Evolutionary conservation across 2,329 filamentous ascomycete genomes (phyloP), one percentile per base, ranked within the genome.

Genomic region (Rutstroemia sp.): DNA sequence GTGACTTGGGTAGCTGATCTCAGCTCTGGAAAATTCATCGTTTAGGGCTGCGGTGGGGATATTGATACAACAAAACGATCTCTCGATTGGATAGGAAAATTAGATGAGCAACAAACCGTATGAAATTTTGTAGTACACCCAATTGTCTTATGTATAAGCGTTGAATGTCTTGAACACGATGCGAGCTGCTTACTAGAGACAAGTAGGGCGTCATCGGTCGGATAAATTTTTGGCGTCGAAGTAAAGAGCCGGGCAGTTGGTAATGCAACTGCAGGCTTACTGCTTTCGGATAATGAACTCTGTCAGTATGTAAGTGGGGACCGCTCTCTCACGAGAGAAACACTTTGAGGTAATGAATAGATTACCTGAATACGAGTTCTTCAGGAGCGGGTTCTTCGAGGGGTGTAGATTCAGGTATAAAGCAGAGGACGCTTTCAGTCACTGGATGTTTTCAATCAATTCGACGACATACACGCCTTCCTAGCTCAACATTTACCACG

Each of bases 221-320:
- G 51, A 38, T 25, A 19, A 19, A n/a, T 19, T 41, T 41, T 10
- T 41, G 21, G 27, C 27, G 52, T 44, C 21, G 27, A 27, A 8
- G 47, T 34, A 34, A 44, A 38, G 42, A 54, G 52, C 37, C 27
- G 34, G 25, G 23, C 12, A 19, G 30, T 49, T 39, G 52, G 34
- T 49, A 19, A 54, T 54, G 12, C 34, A 10, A 41, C 52, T 49
- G 52, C 52, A 54, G 42, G 52, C 52, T 54, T 39, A 54, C 34
- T 9, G 30, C 52, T 54, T 49, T 25, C 19, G 44, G 21, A 49
- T 41, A 30, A 30, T 5, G 23, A n/a, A 21, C 23, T 34, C 8
- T 49, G 18, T 9, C 52, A 54, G 39, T 30, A 30, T 49, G 21
- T 54, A 54, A 34, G 42, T 30, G 37, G 23, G 38, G 44, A 21